Base-by-base conservation (phyloP, 164 flowering plant genomes). In the Liriodendron chinense region DNA sequence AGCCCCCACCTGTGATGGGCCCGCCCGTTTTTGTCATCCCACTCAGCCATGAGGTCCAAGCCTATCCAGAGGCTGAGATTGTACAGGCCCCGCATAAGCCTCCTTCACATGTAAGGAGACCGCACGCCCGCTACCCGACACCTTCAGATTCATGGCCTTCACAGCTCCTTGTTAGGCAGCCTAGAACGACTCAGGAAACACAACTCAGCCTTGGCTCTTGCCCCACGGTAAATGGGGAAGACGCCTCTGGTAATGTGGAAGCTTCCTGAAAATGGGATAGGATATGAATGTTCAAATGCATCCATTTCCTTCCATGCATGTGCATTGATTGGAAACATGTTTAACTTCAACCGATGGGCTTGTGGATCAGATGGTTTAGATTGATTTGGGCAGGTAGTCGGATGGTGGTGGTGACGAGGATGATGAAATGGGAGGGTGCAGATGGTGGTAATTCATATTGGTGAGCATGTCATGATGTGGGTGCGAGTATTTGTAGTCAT, bases 51-150 rank as follows among this genome's bases (percentile, higher is more conserved):
- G 86, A 87, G 53, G 74, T 81, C 68, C 89, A 76, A 68, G 70
- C 72, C 50, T 78, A 77, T 72, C 74, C 78, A 0, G 71, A 69
- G 50, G 13, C 79, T 5, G 79, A 76, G 71, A 56, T 76, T 69
- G 21, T 21, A 9, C 57, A 76, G 64, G n/a, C 10, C 20, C 68
- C 78, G 28, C 47, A 78, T 1, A 73, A 67, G 43, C 76, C 78
- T 50, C 57, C 80, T 2, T 63, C 84, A 16, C 65, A 70, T 62
- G 88, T 89, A 77, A 85, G 82, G 70, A 87, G 82, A 77, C 92
- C 92, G 4, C 90, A 84, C 49, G 81, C 92, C 43, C 81, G 92
- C 18, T 89, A 89, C 71, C 90, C 89, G 28, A 83, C 90, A 10
- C 83, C 81, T 7, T 70, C 86, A 23, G 92, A 89, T 77, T 82